phyloP scores from a whole-genome alignment of 768 basidiomycete species.

The Steccherinum ochraceum region DNA sequence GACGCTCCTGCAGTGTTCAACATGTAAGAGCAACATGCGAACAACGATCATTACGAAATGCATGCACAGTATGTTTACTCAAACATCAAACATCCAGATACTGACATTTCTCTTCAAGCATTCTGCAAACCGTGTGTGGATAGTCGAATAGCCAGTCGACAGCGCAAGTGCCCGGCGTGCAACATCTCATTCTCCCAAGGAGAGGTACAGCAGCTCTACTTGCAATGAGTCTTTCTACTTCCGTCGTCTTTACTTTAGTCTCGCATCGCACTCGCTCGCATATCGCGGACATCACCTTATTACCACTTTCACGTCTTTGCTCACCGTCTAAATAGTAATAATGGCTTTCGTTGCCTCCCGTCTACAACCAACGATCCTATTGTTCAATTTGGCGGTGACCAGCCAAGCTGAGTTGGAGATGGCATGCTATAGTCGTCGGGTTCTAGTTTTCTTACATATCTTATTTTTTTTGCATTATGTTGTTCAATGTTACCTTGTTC shows the following conservation, averaged over 20 bases:
- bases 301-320: too few species aligned
- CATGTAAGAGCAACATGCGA: constrained; percentile 74
- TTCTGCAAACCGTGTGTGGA: constrained; percentile 86
- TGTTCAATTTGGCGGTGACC: too few species aligned
- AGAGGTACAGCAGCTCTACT: constrained; percentile 68
- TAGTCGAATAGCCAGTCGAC: constrained; percentile 79
- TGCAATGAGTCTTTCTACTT: constrained; percentile 37
- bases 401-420: too few species aligned
- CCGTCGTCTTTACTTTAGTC: background rate
- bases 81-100: background rate
- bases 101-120: constrained; percentile 36
- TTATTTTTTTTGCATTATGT: too few species aligned
- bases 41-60: constrained; percentile 81
- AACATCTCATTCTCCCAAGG: constrained; percentile 73
- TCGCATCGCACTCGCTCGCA: background rate
- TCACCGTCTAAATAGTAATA: too few species aligned
- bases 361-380: too few species aligned
- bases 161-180: constrained; percentile 92
- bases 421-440: too few species aligned
- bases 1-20: constrained; percentile 85
- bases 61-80: constrained; percentile 71
- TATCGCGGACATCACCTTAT: too few species aligned
- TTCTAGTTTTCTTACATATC: too few species aligned
- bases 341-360: too few species aligned
- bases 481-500: too few species aligned